phyloP scores from a whole-genome alignment of 495 filamentous ascomycete genomes.

The Aspergillus taichungensis region DNA sequence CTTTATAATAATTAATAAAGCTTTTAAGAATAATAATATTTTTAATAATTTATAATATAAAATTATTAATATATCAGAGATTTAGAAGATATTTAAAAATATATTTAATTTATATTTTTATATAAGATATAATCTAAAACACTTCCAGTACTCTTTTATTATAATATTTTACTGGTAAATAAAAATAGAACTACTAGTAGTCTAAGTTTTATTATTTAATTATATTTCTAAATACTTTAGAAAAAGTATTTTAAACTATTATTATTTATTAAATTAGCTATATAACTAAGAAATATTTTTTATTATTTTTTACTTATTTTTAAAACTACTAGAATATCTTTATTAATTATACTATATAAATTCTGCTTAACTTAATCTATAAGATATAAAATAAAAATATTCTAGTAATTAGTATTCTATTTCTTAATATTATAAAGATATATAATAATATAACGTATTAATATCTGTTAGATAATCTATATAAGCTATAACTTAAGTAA shows the following conservation, averaged over 20 bases:
- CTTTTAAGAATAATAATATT: conserved; percentile 14
- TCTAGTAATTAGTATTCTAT: too few relatives aligned
- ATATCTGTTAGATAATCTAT: neutral
- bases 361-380: conserved; percentile 13
- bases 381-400: conserved; percentile 1
- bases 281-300: conserved; percentile 6
- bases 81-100: neutral
- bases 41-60: conserved; percentile 10
- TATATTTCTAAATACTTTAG: conserved; percentile 3
- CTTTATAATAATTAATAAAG: conserved; percentile 14
- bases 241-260: conserved; percentile 21
- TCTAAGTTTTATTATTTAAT: too few relatives aligned
- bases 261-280: conserved; percentile 15
- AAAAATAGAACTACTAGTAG: conserved; percentile 12
- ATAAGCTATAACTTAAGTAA: neutral
- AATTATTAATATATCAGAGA: conserved; percentile 3
- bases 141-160: conserved; percentile 19
- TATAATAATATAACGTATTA: neutral
- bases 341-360: conserved; percentile 12
- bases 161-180: conserved; percentile 22
- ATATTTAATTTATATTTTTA: conserved; percentile 18
- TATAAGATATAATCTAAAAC: conserved; percentile 11
- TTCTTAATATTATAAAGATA: too few relatives aligned
- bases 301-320: conserved; percentile 17
- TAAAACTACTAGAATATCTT: conserved; percentile 9